A percentile compares a stretch with the other conserved stretches of the same genome.
Conservation (phyloP, 1,284 basidiomycete genomes). For the Pterulicium gracile region DNA sequence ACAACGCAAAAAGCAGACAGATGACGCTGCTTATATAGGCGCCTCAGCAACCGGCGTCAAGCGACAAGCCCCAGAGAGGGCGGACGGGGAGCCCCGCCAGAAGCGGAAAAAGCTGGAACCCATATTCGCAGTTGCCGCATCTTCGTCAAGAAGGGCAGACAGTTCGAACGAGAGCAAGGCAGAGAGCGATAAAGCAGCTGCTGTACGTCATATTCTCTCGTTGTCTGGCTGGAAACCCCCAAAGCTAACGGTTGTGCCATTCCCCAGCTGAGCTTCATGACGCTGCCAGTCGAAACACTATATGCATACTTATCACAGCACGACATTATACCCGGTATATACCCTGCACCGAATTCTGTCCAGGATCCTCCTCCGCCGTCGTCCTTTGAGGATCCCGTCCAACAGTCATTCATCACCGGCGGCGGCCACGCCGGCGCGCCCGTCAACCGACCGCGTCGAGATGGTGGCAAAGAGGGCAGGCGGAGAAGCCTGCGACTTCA, state of each 20-base stretch:
- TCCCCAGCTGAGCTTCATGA: constrained; percentile 57
- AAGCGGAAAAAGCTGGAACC: constrained; percentile 59
- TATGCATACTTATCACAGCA: constrained; percentile 61
- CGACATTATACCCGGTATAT: constrained; percentile 55
- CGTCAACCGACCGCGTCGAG: constrained; percentile 58
- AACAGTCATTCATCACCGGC: constrained; percentile 28
- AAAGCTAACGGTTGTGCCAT: constrained; percentile 1
- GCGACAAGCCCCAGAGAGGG: constrained; percentile 45
- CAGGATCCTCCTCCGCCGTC: constrained; percentile 60
- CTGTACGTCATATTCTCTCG: neutral
- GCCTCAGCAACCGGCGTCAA: constrained; percentile 32
- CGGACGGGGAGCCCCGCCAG: constrained; percentile 53
- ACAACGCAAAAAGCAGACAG: constrained; percentile 46
- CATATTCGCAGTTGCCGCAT: constrained; percentile 12
- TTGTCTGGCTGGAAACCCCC: neutral
- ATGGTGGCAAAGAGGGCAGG: constrained; percentile 44
- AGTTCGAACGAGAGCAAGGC: constrained; percentile 27
- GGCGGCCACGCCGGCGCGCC: too few relatives aligned
- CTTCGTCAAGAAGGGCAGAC: constrained; percentile 21
- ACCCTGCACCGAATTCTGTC: constrained; percentile 54
- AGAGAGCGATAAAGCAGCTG: constrained; percentile 20
- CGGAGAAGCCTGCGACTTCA: constrained; percentile 56
- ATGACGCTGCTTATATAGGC: constrained; percentile 54
- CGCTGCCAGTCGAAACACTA: constrained; percentile 45
- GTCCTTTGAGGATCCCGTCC: constrained; percentile 37